These are phyloP conservation scores for Talaromyces piceae DNA, from an alignment of 2,329 filamentous ascomycete genomes.

Conservation along the genomic window DNA sequence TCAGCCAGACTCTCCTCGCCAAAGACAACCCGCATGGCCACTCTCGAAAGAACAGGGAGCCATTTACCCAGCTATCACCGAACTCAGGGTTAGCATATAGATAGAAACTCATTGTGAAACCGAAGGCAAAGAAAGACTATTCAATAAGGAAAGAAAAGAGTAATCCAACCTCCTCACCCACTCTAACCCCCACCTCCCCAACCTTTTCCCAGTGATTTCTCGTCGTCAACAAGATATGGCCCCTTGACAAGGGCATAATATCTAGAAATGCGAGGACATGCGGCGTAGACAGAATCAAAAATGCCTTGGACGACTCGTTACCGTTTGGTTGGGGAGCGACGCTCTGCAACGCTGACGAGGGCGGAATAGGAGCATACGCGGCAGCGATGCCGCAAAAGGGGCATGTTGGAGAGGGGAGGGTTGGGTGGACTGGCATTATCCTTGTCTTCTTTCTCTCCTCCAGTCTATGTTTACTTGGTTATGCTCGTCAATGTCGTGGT, in stretches of 20 bases:
- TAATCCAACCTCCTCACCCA: conserved; percentile 59
- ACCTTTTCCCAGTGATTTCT: conserved; percentile 71
- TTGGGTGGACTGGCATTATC: not conserved
- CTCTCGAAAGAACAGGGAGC: conserved; percentile 51
- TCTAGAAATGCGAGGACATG: conserved; percentile 82
- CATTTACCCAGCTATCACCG: conserved; percentile 36
- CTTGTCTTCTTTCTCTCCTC: not conserved
- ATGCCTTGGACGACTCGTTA: conserved; percentile 21
- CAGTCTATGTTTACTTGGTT: too few species aligned
- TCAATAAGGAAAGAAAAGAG: not conserved
- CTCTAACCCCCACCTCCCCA: conserved; percentile 56
- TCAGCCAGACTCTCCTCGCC: conserved; percentile 28
- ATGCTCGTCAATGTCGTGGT: too few species aligned
- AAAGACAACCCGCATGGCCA: conserved; percentile 63
- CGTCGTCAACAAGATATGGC: conserved; percentile 77
- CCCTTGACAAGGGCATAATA: conserved; percentile 77
- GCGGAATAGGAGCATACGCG: conserved; percentile 38
- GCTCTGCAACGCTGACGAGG: conserved; percentile 10
- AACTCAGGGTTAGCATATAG: not conserved
- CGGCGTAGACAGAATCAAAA: conserved; percentile 69
- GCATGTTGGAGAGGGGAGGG: conserved; percentile 27
- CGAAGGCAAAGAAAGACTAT: not conserved
- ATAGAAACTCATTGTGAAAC: not conserved
- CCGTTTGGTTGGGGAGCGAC: not conserved
- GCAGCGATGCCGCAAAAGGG: conserved; percentile 53